Base-by-base conservation (phyloP, 1,139 yeast genomes). In the Sugiyamaella sp. region DNA sequence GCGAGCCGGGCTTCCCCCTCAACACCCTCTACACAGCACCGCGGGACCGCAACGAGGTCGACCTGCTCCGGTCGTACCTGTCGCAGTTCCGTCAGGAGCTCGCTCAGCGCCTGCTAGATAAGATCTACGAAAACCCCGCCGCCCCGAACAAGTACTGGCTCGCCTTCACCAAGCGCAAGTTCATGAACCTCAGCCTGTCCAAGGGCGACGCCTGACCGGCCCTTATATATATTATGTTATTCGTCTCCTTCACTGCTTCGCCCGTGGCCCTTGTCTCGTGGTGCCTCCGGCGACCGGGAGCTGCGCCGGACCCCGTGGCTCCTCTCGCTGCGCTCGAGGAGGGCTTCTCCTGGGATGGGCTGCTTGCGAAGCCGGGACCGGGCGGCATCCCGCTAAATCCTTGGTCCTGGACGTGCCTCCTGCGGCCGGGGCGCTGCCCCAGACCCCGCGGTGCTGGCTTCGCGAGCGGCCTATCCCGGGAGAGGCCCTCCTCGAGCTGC, bases 71-170 rank as follows among this genome's bases (percentile, higher is more conserved):
- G 63, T 77, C 82, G 27, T 93, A 93, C 69, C 77, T 93, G 62
- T 84, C 84, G 61, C 99, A 93, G 70, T 90, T 95, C 74, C 85
- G 99, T 74, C 99, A 93, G 73, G 98, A 93, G 70, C 78, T 91
- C 69, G 89, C 96, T 20, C 80, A 81, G 61, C 79, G 99, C 60
- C 80, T 93, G 67, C 78, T 93, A 64, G 81, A 79, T 61, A 79
- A 91, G 66, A 76, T 93, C 45, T 93, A 89, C 70, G 76, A 71
- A 43, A 59, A 59, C 39, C 64, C 62, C 3, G 57, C 64, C 25
- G 64, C 57, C 35, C 78, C 78, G 9, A 73, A 74, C 59, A 75
- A 93, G 75, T 85, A 80, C 74, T 93, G 99, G 99, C 76, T 95
- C 64, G 96, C 98, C 1, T 93, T 95, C 71, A 89, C 97, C 44